Evolutionary conservation across 805 yeast genomes (phyloP).

Genomic region (Jamesozyma piceae): DNA sequence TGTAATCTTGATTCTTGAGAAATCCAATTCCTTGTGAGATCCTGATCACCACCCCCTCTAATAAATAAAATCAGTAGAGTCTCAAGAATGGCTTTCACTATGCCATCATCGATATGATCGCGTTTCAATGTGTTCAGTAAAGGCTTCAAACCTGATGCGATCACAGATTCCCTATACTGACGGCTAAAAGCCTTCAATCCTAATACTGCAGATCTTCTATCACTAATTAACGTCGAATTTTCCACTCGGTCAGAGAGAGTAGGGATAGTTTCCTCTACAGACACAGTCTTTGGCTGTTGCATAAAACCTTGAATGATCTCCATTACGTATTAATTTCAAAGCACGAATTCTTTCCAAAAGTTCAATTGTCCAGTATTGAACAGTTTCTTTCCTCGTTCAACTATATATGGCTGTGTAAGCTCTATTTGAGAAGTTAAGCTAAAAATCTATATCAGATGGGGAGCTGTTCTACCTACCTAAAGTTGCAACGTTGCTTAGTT

Average conservation of each 20-base stretch:
- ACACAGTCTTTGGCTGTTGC: constrained; percentile 42
- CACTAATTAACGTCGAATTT: constrained; percentile 73
- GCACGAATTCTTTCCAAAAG: too few relatives aligned
- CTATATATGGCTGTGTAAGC: too few relatives aligned
- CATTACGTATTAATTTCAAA: too few relatives aligned
- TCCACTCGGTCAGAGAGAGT: constrained; percentile 80
- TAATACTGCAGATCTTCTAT: constrained; percentile 82
- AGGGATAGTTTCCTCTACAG: constrained; percentile 76
- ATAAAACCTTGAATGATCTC: constrained; percentile 35
- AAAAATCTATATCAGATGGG: too few relatives aligned
- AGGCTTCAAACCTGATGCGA: constrained; percentile 75
- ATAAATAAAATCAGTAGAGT: constrained; percentile 75
- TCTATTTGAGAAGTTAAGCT: neutral
- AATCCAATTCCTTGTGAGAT: constrained; percentile 59
- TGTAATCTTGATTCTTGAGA: constrained; percentile 64
- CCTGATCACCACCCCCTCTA: constrained; percentile 54
- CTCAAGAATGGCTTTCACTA: constrained; percentile 73
- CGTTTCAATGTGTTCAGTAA: constrained; percentile 54
- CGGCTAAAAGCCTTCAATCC: constrained; percentile 84
- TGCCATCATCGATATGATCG: constrained; percentile 61
- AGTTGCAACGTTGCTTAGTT: too few relatives aligned
- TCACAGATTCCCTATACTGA: constrained; percentile 81
- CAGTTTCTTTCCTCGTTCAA: too few relatives aligned
- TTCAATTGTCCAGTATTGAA: neutral
- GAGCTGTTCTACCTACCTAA: too few relatives aligned